Percentiles rank a stretch among this genome's conserved stretches.
phyloP scores from a whole-genome alignment of 139 green algal genomes.

The Coelastrella sp. region DNA sequence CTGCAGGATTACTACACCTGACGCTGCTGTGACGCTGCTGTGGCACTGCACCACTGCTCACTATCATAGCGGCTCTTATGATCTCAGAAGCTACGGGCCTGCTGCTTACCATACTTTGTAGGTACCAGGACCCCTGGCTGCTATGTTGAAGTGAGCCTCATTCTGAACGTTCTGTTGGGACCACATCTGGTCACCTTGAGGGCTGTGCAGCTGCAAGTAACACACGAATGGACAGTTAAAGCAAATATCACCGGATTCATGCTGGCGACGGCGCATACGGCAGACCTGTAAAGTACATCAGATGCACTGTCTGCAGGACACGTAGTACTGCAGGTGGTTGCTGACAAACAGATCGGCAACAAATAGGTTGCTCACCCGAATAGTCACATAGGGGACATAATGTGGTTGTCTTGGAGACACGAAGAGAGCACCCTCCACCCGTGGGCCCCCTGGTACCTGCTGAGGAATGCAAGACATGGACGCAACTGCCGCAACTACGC shows the following conservation, averaged over 20 bases:
- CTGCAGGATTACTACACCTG: too few relatives aligned
- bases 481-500: neutral
- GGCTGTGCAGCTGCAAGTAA: constrained; percentile 52
- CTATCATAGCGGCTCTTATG: neutral
- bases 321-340: neutral
- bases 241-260: neutral
- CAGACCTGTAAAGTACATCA: neutral
- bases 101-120: constrained; percentile 68
- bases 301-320: neutral
- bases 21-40: too few relatives aligned
- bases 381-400: constrained; percentile 57
- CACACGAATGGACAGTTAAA: neutral
- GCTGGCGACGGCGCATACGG: neutral
- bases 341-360: neutral
- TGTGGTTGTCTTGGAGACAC: constrained; percentile 53
- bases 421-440: constrained; percentile 62
- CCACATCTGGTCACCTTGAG: constrained; percentile 63
- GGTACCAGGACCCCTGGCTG: constrained; percentile 58
- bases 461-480: neutral
- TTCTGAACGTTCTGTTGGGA: constrained; percentile 60
- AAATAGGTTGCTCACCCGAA: constrained; percentile 40
- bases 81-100: too few relatives aligned
- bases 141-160: constrained; percentile 70
- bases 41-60: neutral
- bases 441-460: constrained; percentile 60